Conservation (phyloP, 176 grass and related monocot genomes). For the Hordeum vulgare region MorexV3_pseudomolecules_assembly NC_058518.1:27146373-27146872, state of each 20-base stretch:
- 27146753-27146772: not conserved
- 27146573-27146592: not conserved
- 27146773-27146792: no score
- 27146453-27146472: slow-evolving; percentile 56
- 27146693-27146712: not conserved
- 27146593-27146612: not conserved
- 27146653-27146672: not conserved
- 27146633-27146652: not conserved
- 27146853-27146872: not conserved
- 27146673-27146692: not conserved
- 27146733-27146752: not conserved
- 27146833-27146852: no score
- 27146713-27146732: not conserved
- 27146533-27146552: not conserved
- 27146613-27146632: not conserved
- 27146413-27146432: slow-evolving; percentile 81
- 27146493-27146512: slow-evolving; percentile 1
- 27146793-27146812: no score
- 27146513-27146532: slow-evolving; percentile 5
- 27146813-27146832: no score
- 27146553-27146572: not conserved
- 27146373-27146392: slow-evolving; percentile 69
- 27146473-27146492: slow-evolving; percentile 65
- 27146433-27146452: slow-evolving; percentile 63
- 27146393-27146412: slow-evolving; percentile 87